These are phyloP conservation scores for Nepenthes gracilis DNA, from an alignment of 148 eudicot genomes.

Conservation along the genomic window DNA sequence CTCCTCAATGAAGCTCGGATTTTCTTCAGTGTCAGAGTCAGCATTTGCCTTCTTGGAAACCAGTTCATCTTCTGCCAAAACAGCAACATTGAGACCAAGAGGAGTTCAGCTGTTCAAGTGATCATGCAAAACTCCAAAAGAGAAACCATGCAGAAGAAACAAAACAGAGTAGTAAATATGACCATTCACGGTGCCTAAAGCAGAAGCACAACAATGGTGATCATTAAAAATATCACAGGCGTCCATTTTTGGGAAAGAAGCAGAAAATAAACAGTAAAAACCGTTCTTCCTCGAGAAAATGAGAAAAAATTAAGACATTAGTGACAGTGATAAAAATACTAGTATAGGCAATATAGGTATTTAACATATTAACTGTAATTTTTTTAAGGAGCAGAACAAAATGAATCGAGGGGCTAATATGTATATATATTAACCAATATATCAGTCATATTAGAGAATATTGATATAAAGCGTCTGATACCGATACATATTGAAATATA, in stretches of 20 bases:
- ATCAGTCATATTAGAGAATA: too few relatives aligned
- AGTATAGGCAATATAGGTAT: neutral
- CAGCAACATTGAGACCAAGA: neutral
- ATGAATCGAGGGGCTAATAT: too few relatives aligned
- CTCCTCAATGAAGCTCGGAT: neutral
- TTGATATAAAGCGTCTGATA: too few relatives aligned
- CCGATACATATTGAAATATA: too few relatives aligned
- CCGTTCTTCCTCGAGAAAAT: neutral
- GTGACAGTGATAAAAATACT: neutral
- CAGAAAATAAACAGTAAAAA: too few relatives aligned
- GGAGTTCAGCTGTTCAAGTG: neutral
- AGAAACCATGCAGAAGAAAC: neutral
- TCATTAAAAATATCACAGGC: too few relatives aligned
- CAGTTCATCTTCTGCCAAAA: constrained; percentile 26
- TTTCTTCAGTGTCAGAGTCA: constrained; percentile 12
- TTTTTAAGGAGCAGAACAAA: too few relatives aligned
- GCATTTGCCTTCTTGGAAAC: constrained; percentile 13
- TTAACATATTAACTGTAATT: too few relatives aligned
- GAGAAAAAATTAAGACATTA: neutral
- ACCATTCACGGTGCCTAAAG: too few relatives aligned
- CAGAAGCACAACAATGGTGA: too few relatives aligned
- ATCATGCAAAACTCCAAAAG: neutral
- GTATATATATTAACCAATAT: too few relatives aligned
- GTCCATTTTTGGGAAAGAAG: too few relatives aligned
- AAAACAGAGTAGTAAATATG: neutral